Conservation (phyloP, 805 yeast genomes). For the Millerago galiae region DNA sequence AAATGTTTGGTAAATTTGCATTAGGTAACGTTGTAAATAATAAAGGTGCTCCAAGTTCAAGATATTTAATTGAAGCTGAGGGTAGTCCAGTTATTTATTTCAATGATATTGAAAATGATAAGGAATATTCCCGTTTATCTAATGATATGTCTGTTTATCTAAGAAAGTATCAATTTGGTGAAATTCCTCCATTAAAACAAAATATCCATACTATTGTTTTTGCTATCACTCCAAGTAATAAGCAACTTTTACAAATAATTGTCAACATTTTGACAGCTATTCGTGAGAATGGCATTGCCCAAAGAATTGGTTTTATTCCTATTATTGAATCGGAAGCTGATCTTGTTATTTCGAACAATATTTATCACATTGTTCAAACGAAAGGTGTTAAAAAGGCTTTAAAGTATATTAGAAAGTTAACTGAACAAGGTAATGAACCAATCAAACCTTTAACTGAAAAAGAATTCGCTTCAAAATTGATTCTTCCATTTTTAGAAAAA, state of each 20-base stretch:
- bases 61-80: constrained; percentile 28
- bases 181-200: constrained; percentile 61
- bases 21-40: constrained; percentile 19
- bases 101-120: constrained; percentile 69
- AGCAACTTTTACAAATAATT: constrained; percentile 43
- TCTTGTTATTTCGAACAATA: constrained; percentile 12
- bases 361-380: constrained; percentile 12
- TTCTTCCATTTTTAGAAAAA: constrained; percentile 24
- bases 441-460: constrained; percentile 11
- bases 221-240: constrained; percentile 53
- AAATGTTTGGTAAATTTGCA: constrained; percentile 36
- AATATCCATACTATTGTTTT: constrained; percentile 74
- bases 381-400: constrained; percentile 13
- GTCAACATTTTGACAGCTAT: constrained; percentile 43
- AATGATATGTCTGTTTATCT: constrained; percentile 42
- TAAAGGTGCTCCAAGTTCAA: constrained; percentile 8
- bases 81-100: constrained; percentile 49
- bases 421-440: constrained; percentile 4
- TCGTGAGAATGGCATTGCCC: constrained; percentile 57
- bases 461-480: constrained; percentile 16
- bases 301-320: constrained; percentile 83
- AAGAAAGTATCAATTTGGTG: constrained; percentile 43
- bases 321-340: constrained; percentile 25
- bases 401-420: constrained; percentile 15
- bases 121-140: constrained; percentile 41